Base-by-base conservation (phyloP, 2,329 filamentous ascomycete genomes). In the Fusarium odoratissimum region DNA sequence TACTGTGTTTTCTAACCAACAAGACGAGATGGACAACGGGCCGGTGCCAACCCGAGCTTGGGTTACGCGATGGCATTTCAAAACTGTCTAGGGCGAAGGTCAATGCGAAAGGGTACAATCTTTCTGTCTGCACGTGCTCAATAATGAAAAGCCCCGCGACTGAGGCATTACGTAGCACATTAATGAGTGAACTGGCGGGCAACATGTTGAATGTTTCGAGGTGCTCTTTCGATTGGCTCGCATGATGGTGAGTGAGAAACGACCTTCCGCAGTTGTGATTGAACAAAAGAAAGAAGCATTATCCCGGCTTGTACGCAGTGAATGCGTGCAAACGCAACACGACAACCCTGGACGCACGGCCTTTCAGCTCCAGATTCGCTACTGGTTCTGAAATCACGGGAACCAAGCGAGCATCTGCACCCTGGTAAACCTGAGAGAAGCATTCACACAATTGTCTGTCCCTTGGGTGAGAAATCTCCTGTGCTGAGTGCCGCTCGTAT, bases 231-330 rank as follows among this genome's bases (percentile, higher is more conserved):
- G 51, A 77, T 77, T 75, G 76, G 74, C 41, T 65, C 66, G 71
- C 66, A 60, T 69, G 66, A 52, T 42, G 46, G 55, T 71, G 68
- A 61, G 75, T 57, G 64, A 72, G 42, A 67, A 48, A 66, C 41
- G 42, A 59, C 65, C 66, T 74, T 66, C 72, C 54, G 69, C 68
- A 74, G 75, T 65, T 73, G 64, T 75, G 74, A 77, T 77, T 78
- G 77, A 77, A 72, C 64, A 71, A 66, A 67, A 62, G 45, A 61
- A 63, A 75, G 69, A 77, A 72, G 73, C 75, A 72, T 76, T 71
- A 77, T 79, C 76, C 77, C 64, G 58, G 77, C 54, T 64, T 67
- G 56, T 65, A 60, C 60, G 48, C 54, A 61, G 31, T 74, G 60
- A 58, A 64, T 58, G 65, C 19, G 57, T 51, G 64, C 63, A 65